Percentiles rank a stretch among this genome's conserved stretches.
phyloP scores from a whole-genome alignment of 768 basidiomycete genomes.

The Tulasnella sp. region DNA sequence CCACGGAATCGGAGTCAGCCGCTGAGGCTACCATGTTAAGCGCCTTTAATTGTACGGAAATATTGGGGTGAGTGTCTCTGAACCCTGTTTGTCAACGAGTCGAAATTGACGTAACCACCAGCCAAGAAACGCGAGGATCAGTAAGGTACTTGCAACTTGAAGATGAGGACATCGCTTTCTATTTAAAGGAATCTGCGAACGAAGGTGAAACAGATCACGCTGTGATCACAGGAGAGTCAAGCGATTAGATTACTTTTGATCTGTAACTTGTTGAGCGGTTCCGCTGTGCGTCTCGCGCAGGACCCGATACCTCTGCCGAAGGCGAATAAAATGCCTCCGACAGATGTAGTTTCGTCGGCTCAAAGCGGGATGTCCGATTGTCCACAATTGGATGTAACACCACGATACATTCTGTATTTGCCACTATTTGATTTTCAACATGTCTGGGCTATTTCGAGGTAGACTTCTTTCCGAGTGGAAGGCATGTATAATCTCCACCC shows the following conservation, averaged over 20 bases:
- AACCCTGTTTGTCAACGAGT: too few species aligned
- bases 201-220: not conserved
- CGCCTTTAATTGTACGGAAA: not conserved
- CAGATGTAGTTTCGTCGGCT: not conserved
- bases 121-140: not conserved
- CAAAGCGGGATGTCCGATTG: too few species aligned
- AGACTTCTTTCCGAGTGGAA: too few species aligned
- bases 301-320: too few species aligned
- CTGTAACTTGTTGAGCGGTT: not conserved
- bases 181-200: not conserved
- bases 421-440: too few species aligned
- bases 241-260: not conserved
- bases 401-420: too few species aligned
- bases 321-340: too few species aligned
- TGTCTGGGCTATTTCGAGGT: too few species aligned
- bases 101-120: too few species aligned
- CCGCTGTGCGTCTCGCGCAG: too few species aligned
- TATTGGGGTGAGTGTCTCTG: not conserved
- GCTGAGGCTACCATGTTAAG: not conserved
- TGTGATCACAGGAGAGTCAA: not conserved
- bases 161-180: not conserved
- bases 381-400: too few species aligned
- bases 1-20: not conserved
- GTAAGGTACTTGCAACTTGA: not conserved
- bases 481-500: too few species aligned